Percentiles rank a stretch among this genome's conserved stretches.
Conservation (phyloP, 2,329 filamentous ascomycete genomes). For the Colletotrichum sp. region DNA sequence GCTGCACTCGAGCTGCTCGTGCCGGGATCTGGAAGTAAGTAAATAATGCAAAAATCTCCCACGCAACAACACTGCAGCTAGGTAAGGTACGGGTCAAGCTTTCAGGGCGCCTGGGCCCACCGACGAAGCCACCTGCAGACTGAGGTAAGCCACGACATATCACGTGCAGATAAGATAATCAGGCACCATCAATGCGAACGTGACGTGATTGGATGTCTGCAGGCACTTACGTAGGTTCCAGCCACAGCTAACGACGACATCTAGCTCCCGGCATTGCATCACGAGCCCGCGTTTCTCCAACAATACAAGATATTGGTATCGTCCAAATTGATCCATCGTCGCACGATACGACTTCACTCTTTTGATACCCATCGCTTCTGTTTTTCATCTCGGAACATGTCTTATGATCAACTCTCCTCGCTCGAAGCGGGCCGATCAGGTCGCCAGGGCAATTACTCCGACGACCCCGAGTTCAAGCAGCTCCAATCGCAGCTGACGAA, state of each 20-base stretch:
- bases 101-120: slow-evolving; percentile 1
- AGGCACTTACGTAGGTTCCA: slow-evolving; percentile 17
- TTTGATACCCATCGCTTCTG: not conserved
- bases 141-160: not conserved
- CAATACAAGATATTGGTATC: not conserved
- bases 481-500: slow-evolving; percentile 85
- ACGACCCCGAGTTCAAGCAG: slow-evolving; percentile 90
- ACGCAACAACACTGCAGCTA: slow-evolving; percentile 13
- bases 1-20: slow-evolving; percentile 19
- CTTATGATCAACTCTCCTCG: slow-evolving; percentile 85
- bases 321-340: not conserved
- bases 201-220: slow-evolving; percentile 3
- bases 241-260: slow-evolving; percentile 20
- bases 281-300: not conserved
- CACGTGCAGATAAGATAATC: slow-evolving; percentile 10
- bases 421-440: slow-evolving; percentile 80
- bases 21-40: slow-evolving; percentile 27
- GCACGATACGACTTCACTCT: not conserved
- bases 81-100: not conserved
- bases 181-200: slow-evolving; percentile 3
- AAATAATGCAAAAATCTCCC: slow-evolving; percentile 24
- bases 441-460: slow-evolving; percentile 74
- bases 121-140: not conserved
- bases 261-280: not conserved
- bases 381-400: slow-evolving; percentile 64